Base-by-base conservation (phyloP, 176 grass and related monocot genomes). In the Oryza brachyantha region DNA sequence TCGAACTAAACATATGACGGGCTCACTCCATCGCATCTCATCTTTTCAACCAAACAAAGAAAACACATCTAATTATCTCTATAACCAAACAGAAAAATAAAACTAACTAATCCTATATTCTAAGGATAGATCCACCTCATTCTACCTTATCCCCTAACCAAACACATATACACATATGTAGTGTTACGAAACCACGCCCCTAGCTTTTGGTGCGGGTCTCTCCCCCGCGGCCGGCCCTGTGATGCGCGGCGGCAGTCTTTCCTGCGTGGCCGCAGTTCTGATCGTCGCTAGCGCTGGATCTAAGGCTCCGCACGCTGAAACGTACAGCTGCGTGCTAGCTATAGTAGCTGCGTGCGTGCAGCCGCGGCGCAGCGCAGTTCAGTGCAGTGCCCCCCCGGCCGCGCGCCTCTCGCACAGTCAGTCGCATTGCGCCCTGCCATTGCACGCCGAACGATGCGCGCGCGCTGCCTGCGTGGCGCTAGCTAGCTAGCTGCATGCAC, bases 371-470 rank as follows among this genome's bases (percentile, higher is more conserved):
- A n/a, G n/a, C n/a, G n/a, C n/a, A n/a, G 45, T 48, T 13, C 45
- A 4, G 45, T 46, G 43, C 14, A 48, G 45, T 48, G 45, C 67
- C 65, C 75, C 65, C 75, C 76, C 84, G 77, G 70, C 62, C 77
- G 84, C 70, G 63, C 74, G 73, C 72, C 74, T 73, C 41, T 48
- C 45, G 45, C n/a, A n/a, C n/a, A n/a, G n/a, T n/a, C n/a, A n/a
- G n/a, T n/a, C n/a, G n/a, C n/a, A n/a, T n/a, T n/a, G n/a, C n/a
- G n/a, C n/a, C 29, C 58, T 29, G 66, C 57, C 81, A 19, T 35
- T 22, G 86, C 86, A 80, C 86, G 86, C 81, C 43, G 55, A 71
- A 70, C 86, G 71, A 88, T 22, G 73, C 61, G 70, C 50, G n/a
- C n/a, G n/a, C n/a, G n/a, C n/a, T n/a, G n/a, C 43, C 7, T 46